These are phyloP conservation scores for Tilletia caries DNA, from an alignment of 1,284 basidiomycete genomes.

Conservation along the genomic window DNA sequence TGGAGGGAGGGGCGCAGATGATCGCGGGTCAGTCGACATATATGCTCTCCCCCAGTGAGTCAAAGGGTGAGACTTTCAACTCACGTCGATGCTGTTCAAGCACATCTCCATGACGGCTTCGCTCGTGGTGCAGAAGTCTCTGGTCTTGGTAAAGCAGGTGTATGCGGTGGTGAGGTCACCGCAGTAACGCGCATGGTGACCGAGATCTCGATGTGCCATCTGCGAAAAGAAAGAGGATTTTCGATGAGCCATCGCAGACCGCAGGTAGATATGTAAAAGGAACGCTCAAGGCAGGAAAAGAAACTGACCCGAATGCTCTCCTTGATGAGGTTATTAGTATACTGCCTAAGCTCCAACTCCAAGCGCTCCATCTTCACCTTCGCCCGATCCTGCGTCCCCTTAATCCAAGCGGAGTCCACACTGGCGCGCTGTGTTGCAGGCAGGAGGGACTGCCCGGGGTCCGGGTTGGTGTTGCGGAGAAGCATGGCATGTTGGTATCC, in stretches of 20 bases:
- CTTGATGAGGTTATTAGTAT: constrained; percentile 85
- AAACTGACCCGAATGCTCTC: constrained; percentile 77
- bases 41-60: constrained; percentile 33
- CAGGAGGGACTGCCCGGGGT: constrained; percentile 14
- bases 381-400: constrained; percentile 64
- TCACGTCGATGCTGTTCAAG: constrained; percentile 42
- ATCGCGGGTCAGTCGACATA: constrained; percentile 21
- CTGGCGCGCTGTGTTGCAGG: constrained; percentile 19
- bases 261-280: too few relatives aligned
- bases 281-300: constrained; percentile 12
- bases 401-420: constrained; percentile 63
- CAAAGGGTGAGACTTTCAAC: too few relatives aligned
- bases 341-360: constrained; percentile 82
- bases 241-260: background rate
- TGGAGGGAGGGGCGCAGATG: background rate
- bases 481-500: constrained; percentile 18
- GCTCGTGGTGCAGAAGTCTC: constrained; percentile 79
- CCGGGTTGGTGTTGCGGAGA: constrained; percentile 18
- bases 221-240: constrained; percentile 33
- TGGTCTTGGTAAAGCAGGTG: constrained; percentile 74
- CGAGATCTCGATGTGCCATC: constrained; percentile 83
- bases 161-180: constrained; percentile 70
- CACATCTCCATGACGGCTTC: constrained; percentile 77
- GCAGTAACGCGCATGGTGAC: constrained; percentile 66
- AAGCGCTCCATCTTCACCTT: constrained; percentile 68